Evolutionary conservation across 164 flowering plant species (phyloP).

Genomic region (Amborella trichopoda): DNA sequence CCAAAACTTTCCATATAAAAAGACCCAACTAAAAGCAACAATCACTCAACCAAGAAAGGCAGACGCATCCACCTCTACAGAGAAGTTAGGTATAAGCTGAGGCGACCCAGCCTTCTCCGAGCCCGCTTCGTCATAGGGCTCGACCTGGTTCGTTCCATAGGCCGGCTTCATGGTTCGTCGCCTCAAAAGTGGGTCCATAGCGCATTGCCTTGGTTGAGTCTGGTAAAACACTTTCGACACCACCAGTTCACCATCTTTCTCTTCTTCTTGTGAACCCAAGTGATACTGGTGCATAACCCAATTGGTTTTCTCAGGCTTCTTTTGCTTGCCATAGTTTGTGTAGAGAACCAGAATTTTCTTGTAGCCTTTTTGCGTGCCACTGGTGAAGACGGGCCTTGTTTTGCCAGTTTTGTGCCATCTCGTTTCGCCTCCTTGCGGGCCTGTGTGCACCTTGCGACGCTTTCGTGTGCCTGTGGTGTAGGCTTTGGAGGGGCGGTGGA

Average conservation of each 20-base stretch:
- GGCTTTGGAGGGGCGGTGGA: constrained; percentile 90
- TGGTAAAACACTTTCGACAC: constrained; percentile 90
- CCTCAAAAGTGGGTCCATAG: too few species aligned
- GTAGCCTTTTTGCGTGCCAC: constrained; percentile 52
- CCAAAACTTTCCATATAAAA: too few species aligned
- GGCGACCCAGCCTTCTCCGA: too few species aligned
- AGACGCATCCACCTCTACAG: too few species aligned
- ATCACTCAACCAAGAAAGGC: too few species aligned
- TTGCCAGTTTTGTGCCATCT: constrained; percentile 98
- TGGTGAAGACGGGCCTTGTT: constrained; percentile 51
- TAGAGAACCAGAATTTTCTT: constrained; percentile 90
- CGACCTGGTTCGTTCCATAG: too few species aligned
- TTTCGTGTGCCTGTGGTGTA: constrained; percentile 93
- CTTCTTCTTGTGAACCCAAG: constrained; percentile 72
- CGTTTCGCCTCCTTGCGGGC: constrained; percentile 75
- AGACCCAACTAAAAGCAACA: too few species aligned
- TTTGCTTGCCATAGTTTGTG: constrained; percentile 82
- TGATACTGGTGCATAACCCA: constrained; percentile 99
- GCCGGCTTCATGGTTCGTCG: too few species aligned
- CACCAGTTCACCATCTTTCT: constrained; percentile 87
- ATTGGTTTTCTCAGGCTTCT: constrained; percentile 85
- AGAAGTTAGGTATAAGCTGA: too few species aligned
- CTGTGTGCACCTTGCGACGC: constrained; percentile 74
- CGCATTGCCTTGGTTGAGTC: constrained; percentile 90
- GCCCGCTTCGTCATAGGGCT: too few species aligned